Conservation (phyloP, 192 early-diverging fungal species). For the Thamnidium elegans region DNA sequence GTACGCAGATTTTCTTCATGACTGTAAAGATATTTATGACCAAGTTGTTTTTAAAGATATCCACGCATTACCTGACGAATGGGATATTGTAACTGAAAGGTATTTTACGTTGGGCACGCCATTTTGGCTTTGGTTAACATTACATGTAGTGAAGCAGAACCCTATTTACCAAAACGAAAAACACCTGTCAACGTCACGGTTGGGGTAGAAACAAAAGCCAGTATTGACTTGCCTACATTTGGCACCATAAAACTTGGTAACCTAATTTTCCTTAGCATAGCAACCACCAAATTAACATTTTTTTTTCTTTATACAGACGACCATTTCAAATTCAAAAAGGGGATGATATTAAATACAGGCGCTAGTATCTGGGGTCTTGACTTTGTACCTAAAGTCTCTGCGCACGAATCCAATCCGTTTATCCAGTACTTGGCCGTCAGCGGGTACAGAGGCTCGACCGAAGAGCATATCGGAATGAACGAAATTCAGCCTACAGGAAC, state of each 20-base stretch:
- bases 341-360: slow-evolving; percentile 37
- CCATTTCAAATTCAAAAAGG: slow-evolving; percentile 21
- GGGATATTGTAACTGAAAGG: slow-evolving; percentile 13
- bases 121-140: too few relatives aligned
- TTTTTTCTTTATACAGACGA: slow-evolving; percentile 3
- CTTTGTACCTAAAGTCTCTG: slow-evolving; percentile 30
- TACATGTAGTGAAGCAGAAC: slow-evolving; percentile 3
- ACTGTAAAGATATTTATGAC: background rate
- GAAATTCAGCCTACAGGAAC: background rate
- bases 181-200: slow-evolving; percentile 1
- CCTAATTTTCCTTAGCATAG: background rate
- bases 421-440: slow-evolving; percentile 41
- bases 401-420: slow-evolving; percentile 1
- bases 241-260: slow-evolving; percentile 7
- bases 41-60: background rate
- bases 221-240: background rate
- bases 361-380: slow-evolving; percentile 37
- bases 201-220: background rate
- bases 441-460: slow-evolving; percentile 27
- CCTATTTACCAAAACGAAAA: slow-evolving; percentile 9
- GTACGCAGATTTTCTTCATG: background rate
- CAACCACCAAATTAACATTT: background rate
- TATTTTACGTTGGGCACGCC: background rate
- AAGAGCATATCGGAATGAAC: slow-evolving; percentile 27
- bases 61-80: background rate